These are phyloP conservation scores for Alternaria novae-zelandiae DNA, from an alignment of 2,329 filamentous ascomycete genomes.

Conservation along the genomic window DNA sequence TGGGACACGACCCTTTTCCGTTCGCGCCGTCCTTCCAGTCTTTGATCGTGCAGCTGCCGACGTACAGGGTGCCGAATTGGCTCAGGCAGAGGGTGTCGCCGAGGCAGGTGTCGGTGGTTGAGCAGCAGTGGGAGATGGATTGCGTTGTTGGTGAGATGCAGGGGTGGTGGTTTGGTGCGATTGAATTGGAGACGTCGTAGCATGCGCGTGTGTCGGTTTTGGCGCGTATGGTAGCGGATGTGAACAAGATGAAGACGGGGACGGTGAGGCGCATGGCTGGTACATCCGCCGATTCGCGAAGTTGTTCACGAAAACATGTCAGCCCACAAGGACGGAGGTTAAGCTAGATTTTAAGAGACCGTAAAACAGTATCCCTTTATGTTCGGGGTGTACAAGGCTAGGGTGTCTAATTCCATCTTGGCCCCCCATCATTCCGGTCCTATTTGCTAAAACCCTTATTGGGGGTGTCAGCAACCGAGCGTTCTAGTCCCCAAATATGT, in stretches of 20 bases:
- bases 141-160: not conserved
- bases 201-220: not conserved
- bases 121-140: conserved; percentile 1
- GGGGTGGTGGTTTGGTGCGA: not conserved
- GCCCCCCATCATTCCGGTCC: not conserved
- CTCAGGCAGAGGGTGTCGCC: conserved; percentile 1
- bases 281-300: not conserved
- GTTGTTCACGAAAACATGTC: not conserved
- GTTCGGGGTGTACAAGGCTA: not conserved
- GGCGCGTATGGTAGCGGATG: not conserved
- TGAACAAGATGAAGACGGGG: not conserved
- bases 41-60: not conserved
- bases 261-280: not conserved
- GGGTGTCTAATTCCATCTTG: not conserved
- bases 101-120: not conserved
- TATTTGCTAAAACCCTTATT: not conserved
- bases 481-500: not conserved
- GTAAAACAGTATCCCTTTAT: not conserved
- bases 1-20: not conserved
- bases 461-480: not conserved
- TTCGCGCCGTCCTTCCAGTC: not conserved
- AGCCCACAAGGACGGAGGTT: not conserved
- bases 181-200: not conserved
- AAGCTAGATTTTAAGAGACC: not conserved
- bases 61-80: conserved; percentile 2